Evolutionary conservation across 2,329 filamentous ascomycete species (phyloP), one percentile per base, ranked within the genome.

Genomic region (Colletotrichum sublineola): DNA sequence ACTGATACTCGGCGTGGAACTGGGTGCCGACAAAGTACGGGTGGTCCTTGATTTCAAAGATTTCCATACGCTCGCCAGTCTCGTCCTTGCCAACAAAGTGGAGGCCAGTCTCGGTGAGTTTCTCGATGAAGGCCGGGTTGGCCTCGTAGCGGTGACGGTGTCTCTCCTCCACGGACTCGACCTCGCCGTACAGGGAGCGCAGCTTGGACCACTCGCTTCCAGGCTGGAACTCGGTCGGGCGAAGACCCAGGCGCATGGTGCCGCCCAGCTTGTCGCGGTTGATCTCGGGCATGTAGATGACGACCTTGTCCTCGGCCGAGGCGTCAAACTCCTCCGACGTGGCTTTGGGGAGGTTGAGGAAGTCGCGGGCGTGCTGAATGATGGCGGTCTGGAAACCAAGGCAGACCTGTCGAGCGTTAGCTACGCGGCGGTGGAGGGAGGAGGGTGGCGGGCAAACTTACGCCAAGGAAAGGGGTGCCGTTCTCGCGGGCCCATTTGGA

Each of bases 211-310:
- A 96, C 77, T 96, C 92, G 56, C 88, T 93, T 66, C 89, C 90
- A 1, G 87, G 80, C 80, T 96, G 93, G 87, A 97, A 97, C 75
- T 91, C 83, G 0, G 92, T 94, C 18, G 91, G 87, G 33, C 93
- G 91, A 33, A 91, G 88, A 70, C 95, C 94, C 1, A 97, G 89
- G 73, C 94, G 89, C 95, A 97, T 97, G 1, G 94, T 97, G 29
- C 93, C 95, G 66, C 95, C 94, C 81, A 95, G 87, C 74, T 92
- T 91, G n/a, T 86, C 87, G 79, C 91, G 90, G 82, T 93, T 89
- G 76, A 93, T 89, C 77, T 98, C 96, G 2, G 96, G 96, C 96
- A 98, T 99, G 84, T 93, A 96, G 76, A 98, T 89, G 76, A 99
- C 90, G 38, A 94, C 89, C 36, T 89, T 90, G 78, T 95, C 86